phyloP scores from a whole-genome alignment of 176 grass and related monocot species.

The Eleusine indica region DNA sequence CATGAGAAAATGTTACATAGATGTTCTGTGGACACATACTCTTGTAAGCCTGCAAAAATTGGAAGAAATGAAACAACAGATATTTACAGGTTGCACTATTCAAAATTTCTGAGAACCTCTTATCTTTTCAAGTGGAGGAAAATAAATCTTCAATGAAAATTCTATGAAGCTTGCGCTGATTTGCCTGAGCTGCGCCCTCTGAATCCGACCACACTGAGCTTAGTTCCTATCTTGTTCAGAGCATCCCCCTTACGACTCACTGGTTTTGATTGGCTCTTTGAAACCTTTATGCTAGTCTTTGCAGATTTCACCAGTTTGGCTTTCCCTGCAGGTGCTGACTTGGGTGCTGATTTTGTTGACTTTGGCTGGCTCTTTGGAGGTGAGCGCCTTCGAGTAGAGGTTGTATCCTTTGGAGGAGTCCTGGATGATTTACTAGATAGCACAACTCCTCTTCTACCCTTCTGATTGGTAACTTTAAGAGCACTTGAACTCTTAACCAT shows the following conservation, averaged over 20 bases:
- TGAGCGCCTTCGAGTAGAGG: slow-evolving; percentile 38
- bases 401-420: slow-evolving; percentile 50
- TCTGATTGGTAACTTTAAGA: slow-evolving; percentile 46
- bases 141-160: background rate
- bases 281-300: slow-evolving; percentile 37
- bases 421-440: slow-evolving; percentile 49
- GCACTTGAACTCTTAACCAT: slow-evolving; percentile 37
- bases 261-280: slow-evolving; percentile 37
- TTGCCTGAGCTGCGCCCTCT: slow-evolving; percentile 85
- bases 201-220: slow-evolving; percentile 87
- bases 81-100: slow-evolving; percentile 43
- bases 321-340: background rate
- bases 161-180: slow-evolving; percentile 32
- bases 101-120: background rate
- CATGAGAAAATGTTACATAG: background rate
- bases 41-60: slow-evolving; percentile 18
- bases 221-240: slow-evolving; percentile 42
- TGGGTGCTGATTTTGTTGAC: slow-evolving; percentile 9
- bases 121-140: background rate
- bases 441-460: slow-evolving; percentile 57
- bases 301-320: slow-evolving; percentile 41
- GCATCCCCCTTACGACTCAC: slow-evolving; percentile 50
- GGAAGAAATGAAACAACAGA: background rate
- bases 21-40: background rate
- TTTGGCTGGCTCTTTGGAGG: slow-evolving; percentile 26